phyloP scores from a whole-genome alignment of 2,329 filamentous ascomycete genomes.

The Microdochium trichocladiopsis region DNA sequence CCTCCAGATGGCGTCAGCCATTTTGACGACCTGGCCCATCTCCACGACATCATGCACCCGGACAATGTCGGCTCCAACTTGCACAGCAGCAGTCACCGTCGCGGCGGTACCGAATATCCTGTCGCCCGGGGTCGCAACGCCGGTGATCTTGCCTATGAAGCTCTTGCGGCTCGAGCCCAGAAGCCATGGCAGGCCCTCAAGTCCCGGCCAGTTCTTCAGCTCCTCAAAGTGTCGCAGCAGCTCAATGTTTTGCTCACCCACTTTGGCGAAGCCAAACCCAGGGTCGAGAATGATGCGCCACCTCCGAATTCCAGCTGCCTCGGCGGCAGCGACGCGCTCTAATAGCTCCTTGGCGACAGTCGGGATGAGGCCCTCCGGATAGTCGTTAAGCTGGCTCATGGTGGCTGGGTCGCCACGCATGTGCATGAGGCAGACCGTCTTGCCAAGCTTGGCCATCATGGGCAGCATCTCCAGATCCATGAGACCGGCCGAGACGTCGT shows the following conservation, averaged over 20 bases:
- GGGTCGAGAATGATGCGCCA: constrained; percentile 96
- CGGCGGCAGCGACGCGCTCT: constrained; percentile 63
- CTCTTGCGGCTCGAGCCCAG: constrained; percentile 83
- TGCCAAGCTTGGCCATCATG: constrained; percentile 69
- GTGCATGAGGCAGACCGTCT: constrained; percentile 82
- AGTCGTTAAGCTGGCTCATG: constrained; percentile 65
- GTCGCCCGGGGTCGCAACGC: constrained; percentile 61
- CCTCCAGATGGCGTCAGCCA: constrained; percentile 91
- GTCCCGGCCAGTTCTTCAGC: constrained; percentile 55
- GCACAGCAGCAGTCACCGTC: constrained; percentile 76
- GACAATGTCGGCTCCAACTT: constrained; percentile 84
- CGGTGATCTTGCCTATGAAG: constrained; percentile 80
- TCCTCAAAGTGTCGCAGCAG: constrained; percentile 62
- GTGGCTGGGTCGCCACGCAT: constrained; percentile 84
- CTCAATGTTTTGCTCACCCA: constrained; percentile 70
- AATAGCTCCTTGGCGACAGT: constrained; percentile 63
- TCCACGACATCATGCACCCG: constrained; percentile 85
- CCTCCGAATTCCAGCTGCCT: constrained; percentile 73
- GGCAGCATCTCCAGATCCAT: constrained; percentile 77
- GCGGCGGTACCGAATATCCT: constrained; percentile 82
- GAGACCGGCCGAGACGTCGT: constrained; percentile 81
- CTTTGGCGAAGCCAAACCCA: constrained; percentile 91
- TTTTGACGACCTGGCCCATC: constrained; percentile 77
- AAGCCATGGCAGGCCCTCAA: constrained; percentile 76
- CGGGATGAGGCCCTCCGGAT: constrained; percentile 60